Conservation (phyloP, 2,329 filamentous ascomycete species). For the Penicillium glabrum region DNA sequence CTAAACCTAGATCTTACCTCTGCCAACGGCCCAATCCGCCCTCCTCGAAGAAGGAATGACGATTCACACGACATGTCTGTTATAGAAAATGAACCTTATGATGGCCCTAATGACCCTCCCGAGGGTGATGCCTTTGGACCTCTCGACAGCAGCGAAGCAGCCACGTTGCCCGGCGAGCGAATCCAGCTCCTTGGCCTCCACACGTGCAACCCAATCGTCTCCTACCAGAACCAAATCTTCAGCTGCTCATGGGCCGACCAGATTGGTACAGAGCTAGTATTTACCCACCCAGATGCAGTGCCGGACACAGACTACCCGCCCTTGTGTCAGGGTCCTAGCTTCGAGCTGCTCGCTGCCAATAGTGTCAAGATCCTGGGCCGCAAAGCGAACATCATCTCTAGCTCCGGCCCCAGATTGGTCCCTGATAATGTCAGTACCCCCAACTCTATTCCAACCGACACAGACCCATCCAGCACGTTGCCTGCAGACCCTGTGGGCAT, state of each 20-base stretch:
- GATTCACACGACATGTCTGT: not conserved
- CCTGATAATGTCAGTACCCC: not conserved
- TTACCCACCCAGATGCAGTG: slow-evolving; percentile 50
- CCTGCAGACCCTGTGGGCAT: not conserved
- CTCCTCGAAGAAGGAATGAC: slow-evolving; percentile 30
- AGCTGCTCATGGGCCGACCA: slow-evolving; percentile 79
- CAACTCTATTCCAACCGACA: not conserved
- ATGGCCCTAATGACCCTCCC: slow-evolving; percentile 9
- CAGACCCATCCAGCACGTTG: slow-evolving; percentile 1
- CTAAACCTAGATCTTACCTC: slow-evolving; percentile 60
- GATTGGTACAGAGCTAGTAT: slow-evolving; percentile 79
- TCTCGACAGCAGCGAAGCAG: slow-evolving; percentile 38
- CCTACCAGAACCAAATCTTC: slow-evolving; percentile 76
- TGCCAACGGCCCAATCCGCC: slow-evolving; percentile 38
- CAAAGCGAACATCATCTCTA: slow-evolving; percentile 60
- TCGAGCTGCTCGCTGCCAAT: slow-evolving; percentile 72
- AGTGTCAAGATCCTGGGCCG: slow-evolving; percentile 68
- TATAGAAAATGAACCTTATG: not conserved
- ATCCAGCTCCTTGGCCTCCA: slow-evolving; percentile 86
- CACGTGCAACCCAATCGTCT: slow-evolving; percentile 71
- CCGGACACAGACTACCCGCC: slow-evolving; percentile 36
- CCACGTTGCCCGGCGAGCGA: slow-evolving; percentile 30
- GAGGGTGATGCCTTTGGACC: slow-evolving; percentile 34
- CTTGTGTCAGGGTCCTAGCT: slow-evolving; percentile 44
- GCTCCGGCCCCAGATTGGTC: slow-evolving; percentile 24